phyloP scores from a whole-genome alignment of 352 stramenopile genomes.

The Globisporangium iwayamae region DNA sequence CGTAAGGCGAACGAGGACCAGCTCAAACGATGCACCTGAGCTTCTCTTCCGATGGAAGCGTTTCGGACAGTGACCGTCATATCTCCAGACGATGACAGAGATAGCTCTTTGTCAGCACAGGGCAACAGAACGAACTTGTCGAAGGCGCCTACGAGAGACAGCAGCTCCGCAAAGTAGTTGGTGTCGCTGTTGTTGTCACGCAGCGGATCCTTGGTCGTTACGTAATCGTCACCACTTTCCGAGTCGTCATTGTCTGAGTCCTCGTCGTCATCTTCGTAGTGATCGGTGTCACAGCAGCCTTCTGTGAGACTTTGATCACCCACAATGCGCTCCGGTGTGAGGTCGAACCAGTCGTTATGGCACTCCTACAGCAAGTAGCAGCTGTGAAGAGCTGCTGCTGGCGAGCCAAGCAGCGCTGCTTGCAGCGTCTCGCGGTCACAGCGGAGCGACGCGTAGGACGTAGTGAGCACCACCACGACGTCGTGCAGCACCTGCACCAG shows the following conservation, averaged over 20 bases:
- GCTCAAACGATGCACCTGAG: too few relatives aligned
- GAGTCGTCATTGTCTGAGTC: too few relatives aligned
- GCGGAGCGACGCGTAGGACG: neutral
- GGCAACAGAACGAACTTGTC: slow-evolving; percentile 5
- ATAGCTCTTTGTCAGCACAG: neutral
- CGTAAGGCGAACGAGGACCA: too few relatives aligned
- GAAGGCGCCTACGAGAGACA: neutral
- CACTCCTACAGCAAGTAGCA: slow-evolving; percentile 1
- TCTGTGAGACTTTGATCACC: neutral
- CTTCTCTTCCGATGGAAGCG: too few relatives aligned
- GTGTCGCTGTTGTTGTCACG: neutral
- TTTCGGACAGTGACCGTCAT: too few relatives aligned
- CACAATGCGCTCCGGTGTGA: slow-evolving; percentile 3
- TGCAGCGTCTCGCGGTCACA: neutral
- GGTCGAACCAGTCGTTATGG: slow-evolving; percentile 7
- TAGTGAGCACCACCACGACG: neutral
- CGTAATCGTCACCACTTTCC: neutral
- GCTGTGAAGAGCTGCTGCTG: neutral
- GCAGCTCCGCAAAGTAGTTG: neutral
- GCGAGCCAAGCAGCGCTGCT: neutral
- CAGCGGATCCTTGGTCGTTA: neutral
- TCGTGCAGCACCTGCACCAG: neutral
- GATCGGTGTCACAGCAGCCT: neutral
- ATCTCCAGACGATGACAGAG: slow-evolving; percentile 3
- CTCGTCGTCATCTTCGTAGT: neutral